Conservation (phyloP, 805 yeast genomes). For the Kodamaea kakaduensis region DNA sequence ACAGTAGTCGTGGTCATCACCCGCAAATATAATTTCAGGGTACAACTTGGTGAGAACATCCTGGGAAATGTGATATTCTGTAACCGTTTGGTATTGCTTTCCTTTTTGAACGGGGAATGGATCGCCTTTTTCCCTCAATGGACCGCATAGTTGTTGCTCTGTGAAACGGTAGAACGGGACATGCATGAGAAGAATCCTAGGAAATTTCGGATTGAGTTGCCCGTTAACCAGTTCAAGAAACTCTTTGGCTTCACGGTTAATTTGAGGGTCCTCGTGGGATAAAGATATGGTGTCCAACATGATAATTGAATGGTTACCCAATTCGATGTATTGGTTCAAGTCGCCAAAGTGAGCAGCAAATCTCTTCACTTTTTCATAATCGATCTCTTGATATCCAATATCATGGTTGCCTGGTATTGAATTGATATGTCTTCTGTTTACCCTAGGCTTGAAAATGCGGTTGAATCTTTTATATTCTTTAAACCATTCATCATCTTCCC, state of each 20-base stretch:
- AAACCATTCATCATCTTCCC: conserved; percentile 68
- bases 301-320: conserved; percentile 69
- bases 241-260: conserved; percentile 45
- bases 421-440: conserved; percentile 35
- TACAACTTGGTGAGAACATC: conserved; percentile 53
- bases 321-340: conserved; percentile 48
- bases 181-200: conserved; percentile 74
- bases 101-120: conserved; percentile 72
- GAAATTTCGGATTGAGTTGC: conserved; percentile 32
- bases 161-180: conserved; percentile 82
- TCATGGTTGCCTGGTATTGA: conserved; percentile 90
- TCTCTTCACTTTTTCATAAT: conserved; percentile 52
- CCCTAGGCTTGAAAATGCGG: conserved; percentile 53
- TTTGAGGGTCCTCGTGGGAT: conserved; percentile 49
- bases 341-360: conserved; percentile 74
- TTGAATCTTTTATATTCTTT: conserved; percentile 68
- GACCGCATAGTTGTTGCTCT: conserved; percentile 65
- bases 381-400: conserved; percentile 84
- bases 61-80: conserved; percentile 56
- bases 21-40: conserved; percentile 76
- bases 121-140: conserved; percentile 62
- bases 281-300: conserved; percentile 80
- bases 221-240: conserved; percentile 43
- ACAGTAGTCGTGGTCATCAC: conserved; percentile 66
- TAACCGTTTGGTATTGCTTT: conserved; percentile 85